Conservation (phyloP, 306 rosid species). For the Betula pendula region DNA sequence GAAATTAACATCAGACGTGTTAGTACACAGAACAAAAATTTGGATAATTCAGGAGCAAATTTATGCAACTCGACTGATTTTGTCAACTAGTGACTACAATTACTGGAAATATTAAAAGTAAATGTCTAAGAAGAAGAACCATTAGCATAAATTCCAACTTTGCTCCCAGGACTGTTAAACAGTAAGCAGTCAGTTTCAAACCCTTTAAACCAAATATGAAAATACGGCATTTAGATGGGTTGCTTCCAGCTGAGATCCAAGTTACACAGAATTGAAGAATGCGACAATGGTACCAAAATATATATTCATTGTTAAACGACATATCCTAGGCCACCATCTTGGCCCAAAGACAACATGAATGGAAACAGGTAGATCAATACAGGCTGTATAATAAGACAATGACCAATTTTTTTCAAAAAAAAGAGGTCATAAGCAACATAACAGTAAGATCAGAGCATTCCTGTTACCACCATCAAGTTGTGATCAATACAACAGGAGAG, state of each 20-base stretch:
- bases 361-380: neutral
- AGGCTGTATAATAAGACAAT: neutral
- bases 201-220: neutral
- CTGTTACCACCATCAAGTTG: neutral
- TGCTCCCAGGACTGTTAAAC: neutral
- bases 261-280: too few relatives aligned
- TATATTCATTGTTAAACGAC: too few relatives aligned
- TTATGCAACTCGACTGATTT: neutral
- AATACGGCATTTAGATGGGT: neutral
- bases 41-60: too few relatives aligned
- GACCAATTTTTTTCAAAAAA: neutral
- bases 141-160: neutral
- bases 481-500: neutral
- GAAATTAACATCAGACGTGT: too few relatives aligned
- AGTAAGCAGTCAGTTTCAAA: neutral
- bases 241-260: too few relatives aligned
- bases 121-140: neutral
- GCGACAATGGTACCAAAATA: too few relatives aligned
- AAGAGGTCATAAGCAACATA: neutral
- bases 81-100: neutral
- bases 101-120: neutral
- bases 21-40: too few relatives aligned
- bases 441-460: too few relatives aligned
- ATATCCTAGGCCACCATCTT: neutral
- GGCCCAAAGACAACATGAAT: neutral